Percentiles rank a stretch among this genome's conserved stretches.
These are phyloP conservation scores for Mucuna pruriens DNA, from an alignment of 306 rosid genomes.

Conservation along the genomic window DNA sequence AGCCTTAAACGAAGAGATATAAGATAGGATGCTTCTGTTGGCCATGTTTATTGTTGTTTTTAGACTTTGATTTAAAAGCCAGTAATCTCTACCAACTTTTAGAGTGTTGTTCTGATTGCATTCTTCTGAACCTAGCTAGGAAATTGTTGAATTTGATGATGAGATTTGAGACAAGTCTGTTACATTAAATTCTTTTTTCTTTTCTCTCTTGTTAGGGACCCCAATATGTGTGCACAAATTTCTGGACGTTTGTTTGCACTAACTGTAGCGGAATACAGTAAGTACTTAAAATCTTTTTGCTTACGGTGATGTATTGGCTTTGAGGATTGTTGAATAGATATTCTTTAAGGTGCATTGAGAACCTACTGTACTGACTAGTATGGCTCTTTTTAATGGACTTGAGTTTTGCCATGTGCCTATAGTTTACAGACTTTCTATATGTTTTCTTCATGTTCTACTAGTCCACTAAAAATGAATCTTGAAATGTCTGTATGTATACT, in stretches of 20 bases:
- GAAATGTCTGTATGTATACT: slow-evolving; percentile 15
- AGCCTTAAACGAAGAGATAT: slow-evolving; percentile 1
- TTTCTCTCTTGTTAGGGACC: slow-evolving; percentile 72
- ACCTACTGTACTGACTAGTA: slow-evolving; percentile 20
- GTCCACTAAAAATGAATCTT: slow-evolving; percentile 27
- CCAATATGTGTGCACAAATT: slow-evolving; percentile 94
- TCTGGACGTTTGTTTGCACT: slow-evolving; percentile 95
- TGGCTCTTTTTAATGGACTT: slow-evolving; percentile 8
- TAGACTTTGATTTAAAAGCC: slow-evolving; percentile 11
- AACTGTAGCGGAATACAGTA: slow-evolving; percentile 97
- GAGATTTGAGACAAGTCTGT: slow-evolving; percentile 23
- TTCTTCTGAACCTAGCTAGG: slow-evolving; percentile 6
- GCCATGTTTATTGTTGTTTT: slow-evolving; percentile 10
- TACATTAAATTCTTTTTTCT: slow-evolving; percentile 23
- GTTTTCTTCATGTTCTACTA: slow-evolving; percentile 23
- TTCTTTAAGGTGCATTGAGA: slow-evolving; percentile 9
- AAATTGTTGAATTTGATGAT: slow-evolving; percentile 34
- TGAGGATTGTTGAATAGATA: slow-evolving; percentile 21
- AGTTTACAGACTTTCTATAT: slow-evolving; percentile 27
- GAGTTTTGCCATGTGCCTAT: slow-evolving; percentile 20
- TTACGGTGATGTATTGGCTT: background rate
- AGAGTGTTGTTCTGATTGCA: slow-evolving; percentile 27
- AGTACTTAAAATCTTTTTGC: slow-evolving; percentile 48
- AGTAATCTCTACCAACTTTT: slow-evolving; percentile 31
- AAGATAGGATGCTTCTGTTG: slow-evolving; percentile 1